Evolutionary conservation across 148 eudicot species (phyloP), one percentile per base, ranked within the genome.

Genomic region (Dianthus caryophyllus): DNA sequence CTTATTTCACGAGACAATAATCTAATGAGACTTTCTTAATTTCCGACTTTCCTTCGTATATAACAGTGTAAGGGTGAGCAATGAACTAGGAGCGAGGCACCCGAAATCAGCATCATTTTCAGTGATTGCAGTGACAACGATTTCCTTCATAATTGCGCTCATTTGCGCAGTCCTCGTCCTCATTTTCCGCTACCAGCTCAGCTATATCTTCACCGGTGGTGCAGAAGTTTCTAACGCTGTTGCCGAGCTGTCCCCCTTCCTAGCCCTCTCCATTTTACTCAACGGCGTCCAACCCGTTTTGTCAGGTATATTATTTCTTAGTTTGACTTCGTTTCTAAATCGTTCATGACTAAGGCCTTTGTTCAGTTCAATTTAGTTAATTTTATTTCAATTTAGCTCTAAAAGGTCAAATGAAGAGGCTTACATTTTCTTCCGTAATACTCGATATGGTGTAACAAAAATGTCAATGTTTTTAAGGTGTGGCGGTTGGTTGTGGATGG

Each of bases 401-500:
- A n/a, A n/a, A n/a, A n/a, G n/a, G n/a, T n/a, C n/a, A n/a, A n/a
- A n/a, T n/a, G n/a, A n/a, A n/a, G n/a, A n/a, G n/a, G n/a, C n/a
- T n/a, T n/a, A n/a, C n/a, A n/a, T n/a, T n/a, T n/a, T n/a, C n/a
- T n/a, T n/a, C 4, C n/a, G 21, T 51, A 25, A n/a, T n/a, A 18
- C 21, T 51, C 5, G 55, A 51, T 51, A 18, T n/a, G 29, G 39
- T 14, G 13, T 53, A 12, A 36, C 71, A 16, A 10, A 43, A 16
- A 21, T 36, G 53, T 15, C 2, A 7, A 8, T 60, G 13, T 24
- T 58, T 10, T 71, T 58, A 43, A 79, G 80, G 85, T 18, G 85
- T 82, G 56, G 85, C 85, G 3, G 85, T 82, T 65, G 85, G 85
- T 14, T 82, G 85, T 52, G 87, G 87, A 76, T 84, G 87, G 87